A percentile compares a stretch with the other conserved stretches of the same genome.
phyloP scores from a whole-genome alignment of 2,329 filamentous ascomycete genomes.

The Juglanconis sp. region DNA sequence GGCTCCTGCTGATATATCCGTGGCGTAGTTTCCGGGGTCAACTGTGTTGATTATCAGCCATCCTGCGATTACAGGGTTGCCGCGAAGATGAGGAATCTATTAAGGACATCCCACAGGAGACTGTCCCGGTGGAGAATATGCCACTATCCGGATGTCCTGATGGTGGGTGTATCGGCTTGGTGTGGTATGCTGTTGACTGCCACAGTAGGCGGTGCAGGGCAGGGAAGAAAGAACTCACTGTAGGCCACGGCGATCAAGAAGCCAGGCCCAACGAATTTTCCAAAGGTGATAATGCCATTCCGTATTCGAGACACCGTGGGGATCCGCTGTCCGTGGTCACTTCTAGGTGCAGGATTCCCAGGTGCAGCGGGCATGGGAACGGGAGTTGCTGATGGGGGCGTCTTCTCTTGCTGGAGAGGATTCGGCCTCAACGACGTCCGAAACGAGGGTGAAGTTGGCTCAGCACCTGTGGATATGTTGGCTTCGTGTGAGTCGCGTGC shows the following conservation, averaged over 20 bases:
- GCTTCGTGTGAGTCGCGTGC: neutral
- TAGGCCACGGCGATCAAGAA: constrained; percentile 62
- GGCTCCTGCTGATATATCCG: constrained; percentile 66
- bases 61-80: neutral
- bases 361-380: neutral
- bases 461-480: neutral
- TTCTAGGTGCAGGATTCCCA: neutral
- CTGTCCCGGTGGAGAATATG: neutral
- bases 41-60: constrained; percentile 30
- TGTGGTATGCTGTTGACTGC: neutral
- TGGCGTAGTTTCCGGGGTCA: constrained; percentile 66
- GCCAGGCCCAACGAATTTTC: constrained; percentile 62
- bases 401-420: neutral
- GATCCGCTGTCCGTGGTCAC: neutral
- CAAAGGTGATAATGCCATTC: constrained; percentile 42
- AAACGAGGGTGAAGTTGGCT: neutral
- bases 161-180: neutral
- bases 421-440: neutral
- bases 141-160: neutral
- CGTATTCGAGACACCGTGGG: constrained; percentile 19
- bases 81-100: neutral
- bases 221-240: constrained; percentile 35
- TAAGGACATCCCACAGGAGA: neutral
- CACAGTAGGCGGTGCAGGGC: neutral
- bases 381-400: neutral